Evolutionary conservation across 371 early-diverging fungal species (phyloP), one percentile per base, ranked within the genome.

Genomic region (Saksenaea oblongispora): DNA sequence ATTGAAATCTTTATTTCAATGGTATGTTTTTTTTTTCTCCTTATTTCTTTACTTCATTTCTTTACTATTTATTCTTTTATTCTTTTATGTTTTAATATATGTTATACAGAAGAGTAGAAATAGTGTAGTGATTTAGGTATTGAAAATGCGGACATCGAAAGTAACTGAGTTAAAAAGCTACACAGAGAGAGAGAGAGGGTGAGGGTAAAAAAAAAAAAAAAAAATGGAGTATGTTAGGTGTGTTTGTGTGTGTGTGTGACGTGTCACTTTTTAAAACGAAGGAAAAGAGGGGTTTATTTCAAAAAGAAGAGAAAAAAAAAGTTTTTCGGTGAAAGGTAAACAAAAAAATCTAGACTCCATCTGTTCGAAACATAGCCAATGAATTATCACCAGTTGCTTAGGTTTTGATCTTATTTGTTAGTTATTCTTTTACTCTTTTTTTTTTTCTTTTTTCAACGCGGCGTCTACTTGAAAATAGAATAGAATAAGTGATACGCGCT

Each of bases 291-390:
- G 18, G 0, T 44, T 22, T 15, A 3, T 44, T 44, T 44, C 27
- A 3, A 55, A 27, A 3, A 15, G 28, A 28, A 34, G 7, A 28
- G 4, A 35, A 31, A 28, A 35, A 55, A 55, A 55, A 55, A 14
- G 1, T 15, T 58, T 67, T 67, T 66, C 57, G 34, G 34, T 35
- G 13, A 36, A 27, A 36, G 42, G 55, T 59, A 54, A 62, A 62
- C 58, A 58, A 60, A 63, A 62, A 35, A 55, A 55, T 55, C 56
- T 35, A 55, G 56, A 55, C 56, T 55, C 56, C 56, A 28, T 9
- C 56, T n/a, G 22, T 58, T 58, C 35, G 58, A 58, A 58, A 58
- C 58, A 58, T 58, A 58, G 58, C 58, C 58, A 58, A 58, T 58
- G 58, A 58, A 34, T 28, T 55, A 26, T 35, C 56, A 55, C 35